Evolutionary conservation across 352 stramenopile genomes (phyloP), one percentile per base, ranked within the genome.

Genomic region (Pythium apleroticum): DNA sequence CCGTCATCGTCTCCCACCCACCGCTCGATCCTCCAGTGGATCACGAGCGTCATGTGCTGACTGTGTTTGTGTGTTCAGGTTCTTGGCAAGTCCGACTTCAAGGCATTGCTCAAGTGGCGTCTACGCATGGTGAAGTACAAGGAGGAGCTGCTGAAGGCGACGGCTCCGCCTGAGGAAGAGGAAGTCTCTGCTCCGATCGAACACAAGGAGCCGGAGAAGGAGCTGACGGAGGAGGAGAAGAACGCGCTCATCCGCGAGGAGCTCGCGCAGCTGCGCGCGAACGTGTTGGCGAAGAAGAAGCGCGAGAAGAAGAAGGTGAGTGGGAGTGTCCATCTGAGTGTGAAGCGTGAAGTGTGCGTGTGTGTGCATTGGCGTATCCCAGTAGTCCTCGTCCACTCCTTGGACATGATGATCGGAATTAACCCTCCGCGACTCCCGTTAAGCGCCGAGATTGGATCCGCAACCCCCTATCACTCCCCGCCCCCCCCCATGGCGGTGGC

Each of bases 11-110:
- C 50, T n/a, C n/a, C n/a, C n/a, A n/a, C n/a, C n/a, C n/a, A n/a
- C n/a, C n/a, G n/a, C n/a, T n/a, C n/a, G n/a, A n/a, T n/a, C n/a
- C 5, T 31, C 19, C 8, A 24, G 19, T n/a, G n/a, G n/a, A n/a
- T n/a, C n/a, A n/a, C 15, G 25, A 55, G 24, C 24, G 39, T 37
- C 12, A 20, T 37, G 24, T n/a, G 15, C 48, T 54, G 48, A 54
- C 48, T 54, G 48, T 20, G 11, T 35, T 12, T 43, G 5, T 48
- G 7, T 49, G n/a, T 49, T 27, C 72, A 96, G 87, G 87, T 99
- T 10, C 83, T 99, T 15, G 98, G 98, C 52, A 99, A 99, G 57
- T 73, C 77, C 8, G 98, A 99, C 65, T 99, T 99, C 61, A 99
- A 98, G 75, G 78, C 77, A 25, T 68, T 99, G 22, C 75, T 99